These are phyloP conservation scores for Epichloe baconii DNA, from an alignment of 2,329 filamentous ascomycete genomes.

Conservation along the genomic window DNA sequence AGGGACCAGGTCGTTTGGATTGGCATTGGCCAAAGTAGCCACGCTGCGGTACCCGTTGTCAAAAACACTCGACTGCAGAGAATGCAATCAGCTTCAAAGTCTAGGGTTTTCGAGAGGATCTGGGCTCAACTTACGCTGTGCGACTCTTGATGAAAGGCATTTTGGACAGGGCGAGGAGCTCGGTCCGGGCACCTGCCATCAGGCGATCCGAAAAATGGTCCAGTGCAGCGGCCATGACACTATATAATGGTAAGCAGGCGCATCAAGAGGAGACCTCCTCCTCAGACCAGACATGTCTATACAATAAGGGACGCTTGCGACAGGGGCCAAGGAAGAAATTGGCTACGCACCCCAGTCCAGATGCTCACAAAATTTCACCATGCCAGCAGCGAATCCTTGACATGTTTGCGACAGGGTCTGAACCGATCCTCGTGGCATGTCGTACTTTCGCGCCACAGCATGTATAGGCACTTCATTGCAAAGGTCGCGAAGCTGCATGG, in stretches of 20 bases:
- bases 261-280: not conserved
- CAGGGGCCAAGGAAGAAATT: not conserved
- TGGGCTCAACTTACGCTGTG: constrained; percentile 40
- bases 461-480: constrained; percentile 66
- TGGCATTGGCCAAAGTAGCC: constrained; percentile 54
- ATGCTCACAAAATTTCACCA: constrained; percentile 65
- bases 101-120: not conserved
- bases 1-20: constrained; percentile 53
- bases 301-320: too few species aligned
- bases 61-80: constrained; percentile 42
- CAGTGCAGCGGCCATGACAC: constrained; percentile 55
- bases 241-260: constrained; percentile 16
- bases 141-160: constrained; percentile 67
- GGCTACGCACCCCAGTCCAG: constrained; percentile 53
- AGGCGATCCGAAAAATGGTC: constrained; percentile 66
- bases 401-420: constrained; percentile 64
- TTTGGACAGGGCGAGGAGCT: constrained; percentile 56
- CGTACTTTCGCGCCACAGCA: constrained; percentile 56
- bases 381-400: constrained; percentile 65
- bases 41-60: constrained; percentile 63
- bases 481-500: constrained; percentile 64
- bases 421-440: constrained; percentile 54
- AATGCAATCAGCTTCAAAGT: not conserved
- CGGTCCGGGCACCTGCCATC: constrained; percentile 56
- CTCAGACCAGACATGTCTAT: too few species aligned